Base-by-base conservation (phyloP, 176 grass and related monocot species). In the Bothriochloa decipiens region DNA sequence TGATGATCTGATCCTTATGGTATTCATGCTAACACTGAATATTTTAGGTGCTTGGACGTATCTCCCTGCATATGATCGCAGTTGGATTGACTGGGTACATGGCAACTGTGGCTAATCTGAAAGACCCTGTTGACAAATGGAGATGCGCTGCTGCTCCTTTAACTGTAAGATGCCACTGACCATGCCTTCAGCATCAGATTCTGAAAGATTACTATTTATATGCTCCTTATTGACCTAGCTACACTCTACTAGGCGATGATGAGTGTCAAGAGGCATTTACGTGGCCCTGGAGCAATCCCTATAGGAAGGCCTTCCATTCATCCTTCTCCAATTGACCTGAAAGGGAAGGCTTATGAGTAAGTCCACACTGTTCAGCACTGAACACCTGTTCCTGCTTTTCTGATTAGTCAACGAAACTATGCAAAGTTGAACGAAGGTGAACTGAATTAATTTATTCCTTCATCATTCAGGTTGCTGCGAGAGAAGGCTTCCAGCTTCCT, bases 291-390 rank as follows among this genome's bases (percentile, higher is more conserved):
- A 74, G 82, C 90, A 57, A 85, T 87, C 63, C 76, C 87, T 32
- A 78, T 90, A 39, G 92, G 87, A 57, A 94, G 81, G 63, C 92
- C 92, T 49, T 82, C 85, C 15, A 94, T 94, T 73, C 92, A 94
- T 86, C 85, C 90, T 68, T 89, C 84, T 74, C 78, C 90, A 7
- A 89, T 94, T 32, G 92, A 94, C 65, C 68, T 94, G 70, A 87
- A 94, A 92, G 90, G 87, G 87, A 86, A 94, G 81, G 88, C 88
- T 79, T 90, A 90, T 15, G 84, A 90, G 88, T 90, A 90, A 86
- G 88, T 81, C 63, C 41, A 37, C 32, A 17, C 28, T 8, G 29
- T 29, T 74, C 61, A 74, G 58, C 28, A 2, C 37, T 32, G 13
- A 43, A 35, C 23, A 49, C 36, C 72, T 26, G 1, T 57, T 57